Percentiles rank a stretch among this genome's conserved stretches.
Evolutionary conservation across 2,329 filamentous ascomycete species (phyloP).

Genomic region (Nigrospora osmanthi): DNA sequence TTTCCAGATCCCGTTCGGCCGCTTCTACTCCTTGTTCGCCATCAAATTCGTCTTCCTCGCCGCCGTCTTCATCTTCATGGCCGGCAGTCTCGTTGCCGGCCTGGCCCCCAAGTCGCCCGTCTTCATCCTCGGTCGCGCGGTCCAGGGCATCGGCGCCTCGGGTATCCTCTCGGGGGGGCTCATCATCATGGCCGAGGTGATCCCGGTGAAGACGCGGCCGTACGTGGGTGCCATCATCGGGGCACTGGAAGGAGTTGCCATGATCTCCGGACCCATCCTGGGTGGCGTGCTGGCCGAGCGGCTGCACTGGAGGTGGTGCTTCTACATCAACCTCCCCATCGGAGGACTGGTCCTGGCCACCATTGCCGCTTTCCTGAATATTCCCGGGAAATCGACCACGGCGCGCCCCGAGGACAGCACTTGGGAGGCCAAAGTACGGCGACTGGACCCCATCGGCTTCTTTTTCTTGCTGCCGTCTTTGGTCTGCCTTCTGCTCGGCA

Average conservation of each 20-base stretch:
- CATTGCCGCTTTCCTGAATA: slow-evolving; percentile 12
- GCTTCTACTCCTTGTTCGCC: slow-evolving; percentile 22
- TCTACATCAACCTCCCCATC: slow-evolving; percentile 14
- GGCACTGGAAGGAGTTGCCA: slow-evolving; percentile 19
- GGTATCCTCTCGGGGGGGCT: slow-evolving; percentile 25
- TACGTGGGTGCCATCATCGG: slow-evolving; percentile 20
- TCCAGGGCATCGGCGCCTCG: slow-evolving; percentile 24
- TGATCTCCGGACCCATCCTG: slow-evolving; percentile 20
- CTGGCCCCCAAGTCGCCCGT: slow-evolving; percentile 22
- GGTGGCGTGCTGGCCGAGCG: slow-evolving; percentile 21
- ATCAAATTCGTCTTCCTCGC: background rate
- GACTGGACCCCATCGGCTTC: slow-evolving; percentile 18
- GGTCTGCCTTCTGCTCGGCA: slow-evolving; percentile 35
- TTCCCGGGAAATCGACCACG: slow-evolving; percentile 8
- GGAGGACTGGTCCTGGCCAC: slow-evolving; percentile 18
- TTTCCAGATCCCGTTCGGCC: slow-evolving; percentile 27
- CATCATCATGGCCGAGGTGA: slow-evolving; percentile 15
- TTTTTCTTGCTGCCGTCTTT: slow-evolving; percentile 23
- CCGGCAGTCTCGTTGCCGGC: slow-evolving; percentile 26
- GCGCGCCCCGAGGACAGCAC: slow-evolving; percentile 6
- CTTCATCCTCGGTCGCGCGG: slow-evolving; percentile 27
- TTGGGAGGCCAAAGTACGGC: slow-evolving; percentile 9
- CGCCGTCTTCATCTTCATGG: slow-evolving; percentile 19
- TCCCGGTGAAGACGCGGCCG: slow-evolving; percentile 19
- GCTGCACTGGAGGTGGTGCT: slow-evolving; percentile 13